Conservation (phyloP, 352 stramenopile species). For the Phytophthora europaea region DNA sequence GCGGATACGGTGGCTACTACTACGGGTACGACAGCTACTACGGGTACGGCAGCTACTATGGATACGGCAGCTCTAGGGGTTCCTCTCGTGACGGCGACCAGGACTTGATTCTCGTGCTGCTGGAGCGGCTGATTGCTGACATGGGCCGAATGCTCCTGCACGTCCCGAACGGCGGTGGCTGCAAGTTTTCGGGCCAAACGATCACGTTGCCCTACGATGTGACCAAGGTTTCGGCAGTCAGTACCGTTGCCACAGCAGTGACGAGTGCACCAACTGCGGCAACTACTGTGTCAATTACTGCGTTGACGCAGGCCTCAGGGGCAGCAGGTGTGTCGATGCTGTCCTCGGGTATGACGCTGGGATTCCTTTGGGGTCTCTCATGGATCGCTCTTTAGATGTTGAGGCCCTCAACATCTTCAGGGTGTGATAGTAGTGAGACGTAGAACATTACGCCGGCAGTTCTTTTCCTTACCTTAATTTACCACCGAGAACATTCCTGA, state of each 20-base stretch:
- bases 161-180: neutral
- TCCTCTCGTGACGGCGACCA: neutral
- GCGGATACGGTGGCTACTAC: neutral
- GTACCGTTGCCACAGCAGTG: neutral
- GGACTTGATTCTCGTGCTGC: neutral
- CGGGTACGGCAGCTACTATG: too few species aligned
- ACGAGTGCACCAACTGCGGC: neutral
- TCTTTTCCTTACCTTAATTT: too few species aligned
- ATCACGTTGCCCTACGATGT: neutral
- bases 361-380: neutral
- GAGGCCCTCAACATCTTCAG: too few species aligned
- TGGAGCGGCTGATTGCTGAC: neutral
- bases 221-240: neutral
- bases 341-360: neutral
- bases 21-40: neutral
- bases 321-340: neutral
- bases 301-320: neutral
- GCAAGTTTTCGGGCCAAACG: neutral
- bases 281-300: neutral
- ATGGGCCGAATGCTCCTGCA: neutral
- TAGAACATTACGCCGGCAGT: too few species aligned
- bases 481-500: too few species aligned
- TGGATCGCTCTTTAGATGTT: neutral
- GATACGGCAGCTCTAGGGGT: neutral
- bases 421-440: too few species aligned